A percentile compares a stretch with the other conserved stretches of the same genome.
phyloP scores from a whole-genome alignment of 306 rosid genomes.

The Acacia confusa region DNA sequence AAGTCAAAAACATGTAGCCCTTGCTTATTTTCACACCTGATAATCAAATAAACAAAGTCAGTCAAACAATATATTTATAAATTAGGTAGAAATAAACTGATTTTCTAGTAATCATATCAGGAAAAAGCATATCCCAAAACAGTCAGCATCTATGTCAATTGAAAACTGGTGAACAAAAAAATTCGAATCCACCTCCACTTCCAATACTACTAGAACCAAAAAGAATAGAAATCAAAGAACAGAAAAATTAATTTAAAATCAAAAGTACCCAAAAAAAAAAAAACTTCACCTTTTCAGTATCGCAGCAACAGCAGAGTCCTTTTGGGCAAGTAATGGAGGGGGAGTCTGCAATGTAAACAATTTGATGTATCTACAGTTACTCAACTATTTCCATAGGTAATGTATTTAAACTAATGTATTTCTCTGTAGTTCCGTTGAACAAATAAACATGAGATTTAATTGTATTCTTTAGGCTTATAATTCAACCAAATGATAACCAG shows the following conservation, averaged over 20 bases:
- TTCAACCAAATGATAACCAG: neutral
- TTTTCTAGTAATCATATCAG: conserved; percentile 31
- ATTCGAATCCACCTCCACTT: conserved; percentile 19
- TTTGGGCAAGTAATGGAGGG: conserved; percentile 68
- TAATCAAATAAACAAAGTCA: conserved; percentile 30
- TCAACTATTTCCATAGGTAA: neutral
- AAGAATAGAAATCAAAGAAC: neutral
- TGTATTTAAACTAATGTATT: too few relatives aligned
- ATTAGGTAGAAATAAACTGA: conserved; percentile 17
- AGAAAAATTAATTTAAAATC: neutral
- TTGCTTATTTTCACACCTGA: conserved; percentile 84
- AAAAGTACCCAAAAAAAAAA: neutral
- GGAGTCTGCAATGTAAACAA: conserved; percentile 54
- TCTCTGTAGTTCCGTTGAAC: conserved; percentile 28
- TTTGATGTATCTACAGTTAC: conserved; percentile 20
- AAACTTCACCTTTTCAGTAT: conserved; percentile 67
- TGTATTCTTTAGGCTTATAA: conserved; percentile 11
- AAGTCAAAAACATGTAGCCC: conserved; percentile 79
- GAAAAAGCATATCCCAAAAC: conserved; percentile 17
- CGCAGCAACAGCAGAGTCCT: conserved; percentile 61
- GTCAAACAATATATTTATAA: conserved; percentile 28
- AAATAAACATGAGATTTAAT: conserved; percentile 20
- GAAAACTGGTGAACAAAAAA: neutral
- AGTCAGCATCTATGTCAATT: conserved; percentile 12
- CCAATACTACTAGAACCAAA: conserved; percentile 6